Conservation (phyloP, 1,284 basidiomycete species). For the Rhodofomes roseus region DNA sequence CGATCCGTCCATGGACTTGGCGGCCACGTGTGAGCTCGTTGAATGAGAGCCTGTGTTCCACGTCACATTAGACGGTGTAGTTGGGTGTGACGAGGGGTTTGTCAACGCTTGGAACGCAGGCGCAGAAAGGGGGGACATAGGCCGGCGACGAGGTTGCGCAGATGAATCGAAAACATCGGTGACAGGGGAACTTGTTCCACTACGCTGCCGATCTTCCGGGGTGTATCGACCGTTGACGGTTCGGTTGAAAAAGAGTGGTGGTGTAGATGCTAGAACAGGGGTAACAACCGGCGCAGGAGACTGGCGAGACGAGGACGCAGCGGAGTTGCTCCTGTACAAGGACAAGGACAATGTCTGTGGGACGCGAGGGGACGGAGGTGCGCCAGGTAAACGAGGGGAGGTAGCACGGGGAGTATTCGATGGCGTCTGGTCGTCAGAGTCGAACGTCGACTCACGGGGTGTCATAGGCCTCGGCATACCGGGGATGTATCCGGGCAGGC, state of each 20-base stretch:
- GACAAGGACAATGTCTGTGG: constrained; percentile 33
- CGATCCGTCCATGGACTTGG: constrained; percentile 25
- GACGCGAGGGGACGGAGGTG: constrained; percentile 26
- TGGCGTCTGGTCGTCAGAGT: constrained; percentile 62
- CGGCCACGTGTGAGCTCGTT: constrained; percentile 18
- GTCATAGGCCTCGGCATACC: constrained; percentile 87
- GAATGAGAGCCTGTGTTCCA: constrained; percentile 37
- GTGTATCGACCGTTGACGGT: constrained; percentile 59
- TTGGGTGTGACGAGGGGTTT: constrained; percentile 49
- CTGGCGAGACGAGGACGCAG: constrained; percentile 39
- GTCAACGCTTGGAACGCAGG: constrained; percentile 56
- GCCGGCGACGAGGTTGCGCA: constrained; percentile 52
- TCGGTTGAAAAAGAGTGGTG: constrained; percentile 52
- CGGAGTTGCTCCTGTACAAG: constrained; percentile 48
- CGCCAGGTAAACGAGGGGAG: constrained; percentile 44
- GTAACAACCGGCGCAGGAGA: constrained; percentile 44
- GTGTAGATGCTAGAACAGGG: constrained; percentile 35
- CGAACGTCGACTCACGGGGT: constrained; percentile 57
- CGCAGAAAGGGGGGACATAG: constrained; percentile 62
- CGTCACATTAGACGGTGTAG: constrained; percentile 70
- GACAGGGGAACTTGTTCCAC: constrained; percentile 22
- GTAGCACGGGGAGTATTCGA: constrained; percentile 80
- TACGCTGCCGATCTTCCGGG: constrained; percentile 42
- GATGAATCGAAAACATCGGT: constrained; percentile 42
- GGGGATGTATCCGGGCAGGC: constrained; percentile 78